phyloP scores from a whole-genome alignment of 495 filamentous ascomycete genomes.

The Penicillium ucsense region DNA sequence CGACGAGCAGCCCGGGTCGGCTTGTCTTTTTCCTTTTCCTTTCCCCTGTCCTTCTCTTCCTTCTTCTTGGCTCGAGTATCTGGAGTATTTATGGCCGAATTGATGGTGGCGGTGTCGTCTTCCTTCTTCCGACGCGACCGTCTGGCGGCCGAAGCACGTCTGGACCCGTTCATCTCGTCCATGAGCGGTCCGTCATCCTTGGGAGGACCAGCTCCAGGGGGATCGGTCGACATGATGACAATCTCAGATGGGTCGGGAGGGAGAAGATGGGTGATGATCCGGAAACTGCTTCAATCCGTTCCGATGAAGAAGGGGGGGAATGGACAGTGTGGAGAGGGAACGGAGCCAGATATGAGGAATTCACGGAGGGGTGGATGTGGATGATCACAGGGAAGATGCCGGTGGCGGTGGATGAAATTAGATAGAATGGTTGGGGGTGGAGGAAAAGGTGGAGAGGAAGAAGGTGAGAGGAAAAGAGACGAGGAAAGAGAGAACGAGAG shows the following conservation, averaged over 20 bases:
- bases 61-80: conserved; percentile 18
- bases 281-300: no score
- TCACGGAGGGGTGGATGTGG: neutral
- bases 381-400: neutral
- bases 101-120: conserved; percentile 17
- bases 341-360: no score
- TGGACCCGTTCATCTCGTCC: conserved; percentile 11
- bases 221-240: conserved; percentile 15
- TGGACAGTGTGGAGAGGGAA: no score
- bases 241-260: no score
- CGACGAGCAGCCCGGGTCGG: conserved; percentile 31
- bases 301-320: no score
- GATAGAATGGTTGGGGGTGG: conserved; percentile 6
- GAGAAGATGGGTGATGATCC: no score
- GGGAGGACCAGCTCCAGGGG: conserved; percentile 4
- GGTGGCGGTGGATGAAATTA: no score
- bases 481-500: conserved; percentile 5
- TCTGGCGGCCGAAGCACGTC: conserved; percentile 24
- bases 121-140: conserved; percentile 43
- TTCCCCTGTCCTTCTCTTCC: conserved; percentile 24
- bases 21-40: conserved; percentile 23
- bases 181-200: conserved; percentile 11
- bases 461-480: conserved; percentile 3
- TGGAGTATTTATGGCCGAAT: conserved; percentile 8
- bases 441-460: conserved; percentile 6